These are phyloP conservation scores for Citrus medica DNA, from an alignment of 345 rosid genomes.

Conservation along the genomic window DNA sequence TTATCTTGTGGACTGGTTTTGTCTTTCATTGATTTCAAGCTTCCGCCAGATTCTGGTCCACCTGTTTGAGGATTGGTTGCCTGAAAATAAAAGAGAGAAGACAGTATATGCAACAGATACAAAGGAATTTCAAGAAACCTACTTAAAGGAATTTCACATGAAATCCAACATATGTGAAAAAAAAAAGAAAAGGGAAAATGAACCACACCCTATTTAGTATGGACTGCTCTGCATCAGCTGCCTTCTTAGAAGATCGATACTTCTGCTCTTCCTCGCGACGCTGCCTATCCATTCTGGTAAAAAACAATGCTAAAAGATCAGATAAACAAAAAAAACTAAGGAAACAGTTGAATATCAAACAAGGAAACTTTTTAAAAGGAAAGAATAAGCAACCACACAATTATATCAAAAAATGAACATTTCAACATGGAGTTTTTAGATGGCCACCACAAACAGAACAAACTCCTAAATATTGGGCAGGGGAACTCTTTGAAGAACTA, in stretches of 20 bases:
- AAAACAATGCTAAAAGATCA: not conserved
- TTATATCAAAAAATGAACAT: not conserved
- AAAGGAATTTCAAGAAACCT: not conserved
- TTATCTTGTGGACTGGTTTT: conserved; percentile 65
- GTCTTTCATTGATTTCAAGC: conserved; percentile 83
- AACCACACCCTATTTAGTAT: conserved; percentile 60
- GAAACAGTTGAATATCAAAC: not conserved
- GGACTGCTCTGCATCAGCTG: conserved; percentile 81
- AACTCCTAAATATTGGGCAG: not conserved
- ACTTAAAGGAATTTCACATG: not conserved
- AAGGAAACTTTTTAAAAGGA: not conserved
- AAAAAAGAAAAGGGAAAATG: not conserved
- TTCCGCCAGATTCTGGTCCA: conserved; percentile 68
- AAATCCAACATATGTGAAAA: not conserved
- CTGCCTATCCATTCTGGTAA: conserved; percentile 87
- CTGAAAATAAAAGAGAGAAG: conserved; percentile 34
- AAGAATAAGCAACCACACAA: not conserved
- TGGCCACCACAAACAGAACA: not conserved
- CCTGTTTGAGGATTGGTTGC: conserved; percentile 89
- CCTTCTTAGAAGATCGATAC: conserved; percentile 81
- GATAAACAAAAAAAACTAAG: not conserved
- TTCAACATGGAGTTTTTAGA: not conserved
- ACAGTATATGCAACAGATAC: not conserved
- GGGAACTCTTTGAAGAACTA: not conserved
- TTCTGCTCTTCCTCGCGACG: conserved; percentile 96